phyloP scores from a whole-genome alignment of 768 basidiomycete species.

The Boletus speciosus region DNA sequence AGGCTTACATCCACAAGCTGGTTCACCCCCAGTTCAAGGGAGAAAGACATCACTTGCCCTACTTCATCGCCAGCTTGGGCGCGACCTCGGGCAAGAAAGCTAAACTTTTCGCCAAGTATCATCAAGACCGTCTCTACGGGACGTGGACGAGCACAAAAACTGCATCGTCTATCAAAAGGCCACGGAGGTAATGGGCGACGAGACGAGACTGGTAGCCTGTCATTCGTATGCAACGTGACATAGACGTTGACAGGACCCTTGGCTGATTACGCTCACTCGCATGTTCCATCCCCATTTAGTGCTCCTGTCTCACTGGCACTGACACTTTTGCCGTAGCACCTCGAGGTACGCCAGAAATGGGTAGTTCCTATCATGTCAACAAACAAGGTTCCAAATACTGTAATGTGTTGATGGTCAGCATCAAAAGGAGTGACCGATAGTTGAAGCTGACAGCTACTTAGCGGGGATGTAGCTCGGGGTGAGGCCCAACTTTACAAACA shows the following conservation, averaged over 20 bases:
- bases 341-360: constrained; percentile 9
- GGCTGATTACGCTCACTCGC: constrained; percentile 6
- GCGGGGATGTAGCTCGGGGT: constrained; percentile 15
- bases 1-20: constrained; percentile 12
- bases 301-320: not conserved
- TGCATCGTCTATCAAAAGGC: constrained; percentile 12
- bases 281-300: not conserved
- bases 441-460: constrained; percentile 1
- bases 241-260: constrained; percentile 14
- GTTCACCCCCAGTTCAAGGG: not conserved
- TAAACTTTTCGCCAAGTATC: constrained; percentile 22
- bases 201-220: not conserved
- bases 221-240: constrained; percentile 19
- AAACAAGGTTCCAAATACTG: too few species aligned
- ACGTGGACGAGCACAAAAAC: constrained; percentile 17
- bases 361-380: constrained; percentile 9
- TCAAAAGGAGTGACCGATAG: constrained; percentile 2
- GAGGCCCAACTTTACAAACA: not conserved
- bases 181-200: constrained; percentile 6
- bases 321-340: constrained; percentile 3
- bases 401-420: constrained; percentile 1
- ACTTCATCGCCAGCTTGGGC: constrained; percentile 17
- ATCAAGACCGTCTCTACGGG: constrained; percentile 9
- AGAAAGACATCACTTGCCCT: constrained; percentile 17
- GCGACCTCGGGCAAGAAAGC: constrained; percentile 17